Evolutionary conservation across 1,284 basidiomycete species (phyloP), one percentile per base, ranked within the genome.

Genomic region (Microbotryum scabiosae): DNA sequence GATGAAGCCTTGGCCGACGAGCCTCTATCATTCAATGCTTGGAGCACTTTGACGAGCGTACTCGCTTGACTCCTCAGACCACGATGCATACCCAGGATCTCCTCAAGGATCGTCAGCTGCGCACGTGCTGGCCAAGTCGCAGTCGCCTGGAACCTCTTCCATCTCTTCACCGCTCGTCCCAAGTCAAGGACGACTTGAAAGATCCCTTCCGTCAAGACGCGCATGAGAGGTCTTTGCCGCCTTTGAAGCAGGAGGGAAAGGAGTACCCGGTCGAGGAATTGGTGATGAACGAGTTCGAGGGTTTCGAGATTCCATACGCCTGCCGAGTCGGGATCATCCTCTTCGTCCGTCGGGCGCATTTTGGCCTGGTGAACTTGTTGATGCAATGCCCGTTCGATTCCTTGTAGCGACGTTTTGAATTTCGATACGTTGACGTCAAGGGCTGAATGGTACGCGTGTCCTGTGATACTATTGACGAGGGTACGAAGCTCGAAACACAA

Each of bases 261-360:
- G 18, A 43, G 48, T 18, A 57, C 20, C 0, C 50, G 32, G 18
- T 49, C 48, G 43, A 57, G 43, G 28, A 57, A 57, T 30, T 57
- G 48, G 8, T 50, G 30, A 21, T 57, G 56, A 2, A 57, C 46
- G 32, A 48, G 48, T 20, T 23, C 30, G 32, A 57, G 50, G 18
- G 56, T 28, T 16, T 57, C 56, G 21, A 57, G 56, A 44, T 57
- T 57, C 56, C 56, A 57, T n/a, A 44, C 14, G 9, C 20, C n/a
- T 12, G 14, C 54, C 2, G 41, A 43, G 30, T 47, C 32, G n/a
- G 36, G 48, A 20, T n/a, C 47, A 10, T 56, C 55, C 9, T 41
- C 32, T 9, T 52, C 56, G 16, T 57, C 56, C 21, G 5, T 36
- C 43, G 8, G 28, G 6, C 36, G 1, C 12, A 23, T 28, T 20